phyloP scores from a whole-genome alignment of 768 basidiomycete species.

The Rhodotorula babjevae region DNA sequence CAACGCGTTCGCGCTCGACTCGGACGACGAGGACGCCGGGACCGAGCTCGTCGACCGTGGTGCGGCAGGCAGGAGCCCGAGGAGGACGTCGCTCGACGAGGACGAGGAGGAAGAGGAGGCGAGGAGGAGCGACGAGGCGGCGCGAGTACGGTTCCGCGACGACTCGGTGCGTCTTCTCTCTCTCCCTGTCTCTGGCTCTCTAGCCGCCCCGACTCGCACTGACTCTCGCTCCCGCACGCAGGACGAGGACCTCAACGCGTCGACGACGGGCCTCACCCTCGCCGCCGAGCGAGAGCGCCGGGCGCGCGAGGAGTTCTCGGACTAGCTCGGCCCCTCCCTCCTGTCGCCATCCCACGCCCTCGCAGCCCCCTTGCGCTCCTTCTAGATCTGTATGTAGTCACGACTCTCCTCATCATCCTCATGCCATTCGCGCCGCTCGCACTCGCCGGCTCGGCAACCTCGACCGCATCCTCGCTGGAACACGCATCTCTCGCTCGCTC shows the following conservation, averaged over 20 bases:
- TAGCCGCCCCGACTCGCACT: too few relatives aligned
- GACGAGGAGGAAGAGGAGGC: background rate
- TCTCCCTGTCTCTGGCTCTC: background rate
- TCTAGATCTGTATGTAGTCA: background rate
- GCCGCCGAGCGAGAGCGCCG: conserved; percentile 20
- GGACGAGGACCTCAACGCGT: conserved; percentile 3
- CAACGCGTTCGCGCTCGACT: conserved; percentile 65
- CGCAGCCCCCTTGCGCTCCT: too few relatives aligned
- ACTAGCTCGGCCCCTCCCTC: background rate
- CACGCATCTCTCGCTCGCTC: background rate
- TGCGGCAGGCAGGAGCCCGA: background rate
- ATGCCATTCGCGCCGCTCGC: background rate
- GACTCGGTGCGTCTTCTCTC: background rate
- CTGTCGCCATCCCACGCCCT: too few relatives aligned
- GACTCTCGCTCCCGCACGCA: background rate
- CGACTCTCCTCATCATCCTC: background rate
- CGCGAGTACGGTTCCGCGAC: background rate
- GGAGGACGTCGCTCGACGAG: background rate
- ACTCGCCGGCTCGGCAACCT: too few relatives aligned
- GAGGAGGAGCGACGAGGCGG: background rate
- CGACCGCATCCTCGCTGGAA: background rate
- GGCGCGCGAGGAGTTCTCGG: conserved; percentile 29
- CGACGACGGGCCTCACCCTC: background rate
- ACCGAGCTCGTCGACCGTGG: background rate
- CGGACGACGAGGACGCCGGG: conserved; percentile 34